Evolutionary conservation across 2,329 filamentous ascomycete species (phyloP).

Genomic region (Epichloe festucae): DNA sequence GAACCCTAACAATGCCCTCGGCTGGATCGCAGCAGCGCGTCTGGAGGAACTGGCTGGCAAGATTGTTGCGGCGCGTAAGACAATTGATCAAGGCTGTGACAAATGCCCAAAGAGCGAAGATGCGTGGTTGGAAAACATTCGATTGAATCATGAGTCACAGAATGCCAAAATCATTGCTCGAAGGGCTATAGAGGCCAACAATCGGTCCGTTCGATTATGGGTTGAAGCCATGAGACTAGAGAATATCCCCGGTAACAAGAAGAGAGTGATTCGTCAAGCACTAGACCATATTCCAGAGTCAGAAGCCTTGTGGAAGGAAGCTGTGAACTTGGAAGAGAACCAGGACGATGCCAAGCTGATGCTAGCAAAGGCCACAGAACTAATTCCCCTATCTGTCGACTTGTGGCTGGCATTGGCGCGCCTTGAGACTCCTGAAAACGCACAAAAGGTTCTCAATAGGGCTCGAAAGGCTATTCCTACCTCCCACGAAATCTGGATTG

Average conservation of each 20-base stretch:
- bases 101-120: slow-evolving; percentile 91
- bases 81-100: slow-evolving; percentile 79
- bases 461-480: slow-evolving; percentile 89
- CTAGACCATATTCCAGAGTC: slow-evolving; percentile 89
- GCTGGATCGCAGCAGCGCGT: slow-evolving; percentile 89
- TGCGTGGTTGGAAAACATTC: slow-evolving; percentile 91
- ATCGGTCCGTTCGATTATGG: slow-evolving; percentile 80
- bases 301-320: slow-evolving; percentile 94
- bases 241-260: slow-evolving; percentile 69
- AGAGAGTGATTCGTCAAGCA: slow-evolving; percentile 82
- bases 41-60: slow-evolving; percentile 89
- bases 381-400: slow-evolving; percentile 89
- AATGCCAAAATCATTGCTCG: slow-evolving; percentile 95
- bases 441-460: slow-evolving; percentile 88
- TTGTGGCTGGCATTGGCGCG: slow-evolving; percentile 89
- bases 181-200: slow-evolving; percentile 83
- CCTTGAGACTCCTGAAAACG: slow-evolving; percentile 79
- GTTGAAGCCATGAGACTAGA: slow-evolving; percentile 92
- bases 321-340: slow-evolving; percentile 89
- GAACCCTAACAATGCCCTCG: slow-evolving; percentile 86
- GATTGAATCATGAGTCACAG: slow-evolving; percentile 68
- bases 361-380: slow-evolving; percentile 86
- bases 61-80: slow-evolving; percentile 73
- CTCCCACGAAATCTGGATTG: slow-evolving; percentile 93
- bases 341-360: slow-evolving; percentile 76